Evolutionary conservation across 495 filamentous ascomycete species (phyloP).

Genomic region (Sordaria brevicollis): DNA sequence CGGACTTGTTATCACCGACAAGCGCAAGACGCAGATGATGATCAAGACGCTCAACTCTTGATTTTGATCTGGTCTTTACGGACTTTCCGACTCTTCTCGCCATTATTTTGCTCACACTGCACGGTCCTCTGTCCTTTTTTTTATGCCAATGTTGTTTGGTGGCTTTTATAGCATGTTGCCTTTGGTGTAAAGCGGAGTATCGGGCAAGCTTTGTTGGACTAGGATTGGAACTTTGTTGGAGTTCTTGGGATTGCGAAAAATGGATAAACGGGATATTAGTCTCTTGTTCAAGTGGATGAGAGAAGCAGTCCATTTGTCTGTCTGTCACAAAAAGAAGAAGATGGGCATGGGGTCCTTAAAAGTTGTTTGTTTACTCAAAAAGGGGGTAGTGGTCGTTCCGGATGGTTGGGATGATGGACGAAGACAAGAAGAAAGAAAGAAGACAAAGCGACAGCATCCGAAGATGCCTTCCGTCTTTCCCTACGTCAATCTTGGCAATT

Average conservation of each 20-base stretch:
- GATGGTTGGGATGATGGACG: neutral
- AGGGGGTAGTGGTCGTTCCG: neutral
- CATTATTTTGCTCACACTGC: neutral
- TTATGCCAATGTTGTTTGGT: neutral
- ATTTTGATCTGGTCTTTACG: neutral
- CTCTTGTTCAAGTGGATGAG: neutral
- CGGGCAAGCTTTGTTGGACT: neutral
- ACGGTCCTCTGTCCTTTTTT: neutral
- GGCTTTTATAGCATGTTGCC: neutral
- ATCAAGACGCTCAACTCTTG: constrained; percentile 42
- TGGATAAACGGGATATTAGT: neutral
- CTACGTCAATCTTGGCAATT: neutral
- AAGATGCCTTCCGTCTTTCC: neutral
- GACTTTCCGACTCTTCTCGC: neutral
- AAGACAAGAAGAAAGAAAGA: too few species aligned
- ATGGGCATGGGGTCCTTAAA: neutral
- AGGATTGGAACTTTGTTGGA: neutral
- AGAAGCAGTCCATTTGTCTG: neutral
- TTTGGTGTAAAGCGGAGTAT: neutral
- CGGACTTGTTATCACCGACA: constrained; percentile 58
- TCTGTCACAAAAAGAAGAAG: neutral
- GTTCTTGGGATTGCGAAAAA: neutral
- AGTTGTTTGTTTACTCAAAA: neutral
- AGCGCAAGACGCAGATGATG: constrained; percentile 59
- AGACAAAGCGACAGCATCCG: neutral